phyloP scores from a whole-genome alignment of 2,329 filamentous ascomycete genomes.

The Juglanconis oblonga region DNA sequence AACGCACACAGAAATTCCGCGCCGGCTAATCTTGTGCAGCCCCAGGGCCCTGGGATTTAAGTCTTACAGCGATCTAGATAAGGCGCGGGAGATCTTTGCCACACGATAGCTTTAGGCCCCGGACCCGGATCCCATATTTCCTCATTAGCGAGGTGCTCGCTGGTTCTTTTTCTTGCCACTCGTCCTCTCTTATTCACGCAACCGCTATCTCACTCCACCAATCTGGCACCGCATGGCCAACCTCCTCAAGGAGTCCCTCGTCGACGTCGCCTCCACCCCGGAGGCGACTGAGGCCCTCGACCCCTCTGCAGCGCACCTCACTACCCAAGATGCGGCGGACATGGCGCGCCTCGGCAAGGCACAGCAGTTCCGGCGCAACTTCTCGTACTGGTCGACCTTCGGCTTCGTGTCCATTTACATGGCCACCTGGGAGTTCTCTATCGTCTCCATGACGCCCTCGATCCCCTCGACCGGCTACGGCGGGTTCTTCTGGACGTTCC shows the following conservation, averaged over 20 bases:
- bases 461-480: slow-evolving; percentile 22
- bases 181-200: neutral
- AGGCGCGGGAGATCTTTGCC: neutral
- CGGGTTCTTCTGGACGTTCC: slow-evolving; percentile 24
- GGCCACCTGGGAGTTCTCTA: slow-evolving; percentile 24
- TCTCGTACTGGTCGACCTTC: slow-evolving; percentile 20
- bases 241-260: neutral
- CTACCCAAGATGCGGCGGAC: slow-evolving; percentile 9
- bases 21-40: neutral
- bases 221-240: neutral
- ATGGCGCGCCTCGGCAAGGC: slow-evolving; percentile 16
- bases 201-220: neutral
- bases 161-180: neutral
- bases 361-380: slow-evolving; percentile 22
- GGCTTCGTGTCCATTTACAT: slow-evolving; percentile 26
- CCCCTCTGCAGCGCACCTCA: neutral
- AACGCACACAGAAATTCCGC: neutral
- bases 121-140: neutral
- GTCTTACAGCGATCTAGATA: neutral
- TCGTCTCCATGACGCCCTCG: slow-evolving; percentile 20
- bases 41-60: neutral
- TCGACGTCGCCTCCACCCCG: neutral
- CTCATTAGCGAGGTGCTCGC: neutral
- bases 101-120: neutral
- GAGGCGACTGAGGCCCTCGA: neutral